These are phyloP conservation scores for Neonothopanus nambi DNA, from an alignment of 1,284 basidiomycete genomes.

Conservation along the genomic window DNA sequence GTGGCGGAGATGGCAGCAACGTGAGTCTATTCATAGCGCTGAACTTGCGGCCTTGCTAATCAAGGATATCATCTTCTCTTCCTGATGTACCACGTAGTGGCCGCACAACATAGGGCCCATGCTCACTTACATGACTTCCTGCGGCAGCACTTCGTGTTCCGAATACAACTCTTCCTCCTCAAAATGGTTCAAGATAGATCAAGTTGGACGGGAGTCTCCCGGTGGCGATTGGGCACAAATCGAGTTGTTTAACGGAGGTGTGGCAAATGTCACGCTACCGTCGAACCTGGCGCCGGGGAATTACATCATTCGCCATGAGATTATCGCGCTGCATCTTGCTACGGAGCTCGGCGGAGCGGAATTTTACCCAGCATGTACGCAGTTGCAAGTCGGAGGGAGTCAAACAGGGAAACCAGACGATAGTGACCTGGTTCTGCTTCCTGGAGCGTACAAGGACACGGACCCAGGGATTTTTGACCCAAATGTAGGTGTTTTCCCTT, in stretches of 20 bases:
- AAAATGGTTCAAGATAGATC: conserved; percentile 55
- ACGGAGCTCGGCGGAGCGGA: conserved; percentile 46
- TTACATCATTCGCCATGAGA: conserved; percentile 57
- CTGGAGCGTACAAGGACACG: conserved; percentile 49
- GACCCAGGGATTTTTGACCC: conserved; percentile 50
- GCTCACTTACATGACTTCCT: conserved; percentile 58
- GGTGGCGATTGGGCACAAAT: conserved; percentile 15
- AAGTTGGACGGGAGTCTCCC: conserved; percentile 16
- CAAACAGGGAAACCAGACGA: conserved; percentile 33
- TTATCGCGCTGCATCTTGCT: conserved; percentile 55
- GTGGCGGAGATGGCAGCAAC: conserved; percentile 45
- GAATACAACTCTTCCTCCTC: conserved; percentile 48
- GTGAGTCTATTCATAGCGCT: conserved; percentile 31
- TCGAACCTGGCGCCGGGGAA: conserved; percentile 43
- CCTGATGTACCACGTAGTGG: conserved; percentile 13
- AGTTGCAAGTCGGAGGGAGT: conserved; percentile 48
- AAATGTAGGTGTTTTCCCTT: conserved; percentile 28
- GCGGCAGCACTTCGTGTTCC: conserved; percentile 48
- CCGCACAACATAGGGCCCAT: conserved; percentile 57
- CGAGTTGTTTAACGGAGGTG: conserved; percentile 25
- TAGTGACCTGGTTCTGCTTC: conserved; percentile 43
- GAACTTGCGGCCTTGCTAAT: not conserved
- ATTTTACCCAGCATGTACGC: conserved; percentile 62
- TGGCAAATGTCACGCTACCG: conserved; percentile 45
- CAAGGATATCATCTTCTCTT: not conserved